phyloP scores from a whole-genome alignment of 768 basidiomycete species.

The Psilocybe tampanensis region DNA sequence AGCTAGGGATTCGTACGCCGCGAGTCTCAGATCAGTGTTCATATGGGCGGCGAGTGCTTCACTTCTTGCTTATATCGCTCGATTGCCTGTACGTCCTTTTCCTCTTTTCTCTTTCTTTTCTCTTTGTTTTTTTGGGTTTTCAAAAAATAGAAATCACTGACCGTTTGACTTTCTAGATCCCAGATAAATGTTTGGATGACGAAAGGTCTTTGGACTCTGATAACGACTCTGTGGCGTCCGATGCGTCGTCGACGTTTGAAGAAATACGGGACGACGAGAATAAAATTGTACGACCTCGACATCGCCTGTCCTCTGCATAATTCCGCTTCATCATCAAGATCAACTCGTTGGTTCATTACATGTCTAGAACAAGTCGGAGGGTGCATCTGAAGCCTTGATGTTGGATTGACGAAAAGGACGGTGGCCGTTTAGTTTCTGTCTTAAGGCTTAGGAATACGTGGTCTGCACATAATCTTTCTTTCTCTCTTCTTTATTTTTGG shows the following conservation, averaged over 20 bases:
- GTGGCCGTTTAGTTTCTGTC: too few relatives aligned
- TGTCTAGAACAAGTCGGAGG: too few relatives aligned
- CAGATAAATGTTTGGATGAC: constrained; percentile 43
- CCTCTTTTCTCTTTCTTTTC: too few relatives aligned
- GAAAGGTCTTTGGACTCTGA: constrained; percentile 7
- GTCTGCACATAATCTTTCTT: too few relatives aligned
- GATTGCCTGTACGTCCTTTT: constrained; percentile 52
- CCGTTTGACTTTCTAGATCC: constrained; percentile 31
- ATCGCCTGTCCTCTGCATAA: constrained; percentile 8
- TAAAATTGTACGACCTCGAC: constrained; percentile 21
- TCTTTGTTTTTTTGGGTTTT: too few relatives aligned
- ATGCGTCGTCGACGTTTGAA: constrained; percentile 14
- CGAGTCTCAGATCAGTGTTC: constrained; percentile 64
- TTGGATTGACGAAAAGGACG: too few relatives aligned
- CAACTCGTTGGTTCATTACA: too few relatives aligned
- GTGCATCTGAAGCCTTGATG: too few relatives aligned
- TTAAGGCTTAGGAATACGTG: too few relatives aligned
- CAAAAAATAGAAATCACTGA: too few relatives aligned
- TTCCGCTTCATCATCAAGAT: too few relatives aligned
- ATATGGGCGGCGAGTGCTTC: constrained; percentile 58
- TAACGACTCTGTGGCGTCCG: constrained; percentile 8
- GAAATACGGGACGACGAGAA: constrained; percentile 23
- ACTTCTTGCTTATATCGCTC: constrained; percentile 59
- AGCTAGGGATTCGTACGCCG: constrained; percentile 63
- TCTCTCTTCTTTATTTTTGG: background rate